Evolutionary conservation across 2,329 filamentous ascomycete genomes (phyloP).

Genomic region (Diplocarpon mali): DNA sequence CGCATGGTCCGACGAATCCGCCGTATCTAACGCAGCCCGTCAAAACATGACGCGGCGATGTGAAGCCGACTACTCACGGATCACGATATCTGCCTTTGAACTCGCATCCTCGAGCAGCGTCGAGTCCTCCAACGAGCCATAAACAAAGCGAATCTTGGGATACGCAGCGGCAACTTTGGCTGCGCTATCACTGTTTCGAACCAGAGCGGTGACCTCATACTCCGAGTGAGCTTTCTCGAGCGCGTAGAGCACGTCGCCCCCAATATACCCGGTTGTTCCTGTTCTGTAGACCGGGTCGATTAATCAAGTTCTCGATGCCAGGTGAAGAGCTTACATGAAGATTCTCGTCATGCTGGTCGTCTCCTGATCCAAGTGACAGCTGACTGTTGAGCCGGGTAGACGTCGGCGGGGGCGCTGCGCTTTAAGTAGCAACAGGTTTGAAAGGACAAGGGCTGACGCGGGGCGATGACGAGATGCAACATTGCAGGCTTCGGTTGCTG

Average conservation of each 20-base stretch:
- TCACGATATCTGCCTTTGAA: constrained; percentile 38
- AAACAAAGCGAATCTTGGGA: constrained; percentile 37
- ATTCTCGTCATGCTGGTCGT: constrained; percentile 12
- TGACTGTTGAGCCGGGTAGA: too few species aligned
- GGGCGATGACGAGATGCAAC: too few species aligned
- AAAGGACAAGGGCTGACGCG: too few species aligned
- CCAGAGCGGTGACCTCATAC: constrained; percentile 37
- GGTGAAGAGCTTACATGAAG: constrained; percentile 17
- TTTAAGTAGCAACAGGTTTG: too few species aligned
- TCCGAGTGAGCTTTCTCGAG: constrained; percentile 36
- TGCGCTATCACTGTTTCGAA: constrained; percentile 37
- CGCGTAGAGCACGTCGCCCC: constrained; percentile 33
- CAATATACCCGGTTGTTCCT: constrained; percentile 32
- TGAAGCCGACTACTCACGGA: constrained; percentile 21
- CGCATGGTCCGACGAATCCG: constrained; percentile 37
- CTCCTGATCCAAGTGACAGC: too few species aligned
- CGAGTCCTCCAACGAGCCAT: constrained; percentile 34
- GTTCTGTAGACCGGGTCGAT: constrained; percentile 15
- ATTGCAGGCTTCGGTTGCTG: too few species aligned
- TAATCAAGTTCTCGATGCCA: not conserved
- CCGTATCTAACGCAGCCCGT: constrained; percentile 15
- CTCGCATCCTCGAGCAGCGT: constrained; percentile 34
- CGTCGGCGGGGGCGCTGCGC: too few species aligned
- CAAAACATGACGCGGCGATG: not conserved
- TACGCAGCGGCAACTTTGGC: constrained; percentile 35